phyloP scores from a whole-genome alignment of 805 yeast species.

The Schwanniomyces vanrijiae region DNA sequence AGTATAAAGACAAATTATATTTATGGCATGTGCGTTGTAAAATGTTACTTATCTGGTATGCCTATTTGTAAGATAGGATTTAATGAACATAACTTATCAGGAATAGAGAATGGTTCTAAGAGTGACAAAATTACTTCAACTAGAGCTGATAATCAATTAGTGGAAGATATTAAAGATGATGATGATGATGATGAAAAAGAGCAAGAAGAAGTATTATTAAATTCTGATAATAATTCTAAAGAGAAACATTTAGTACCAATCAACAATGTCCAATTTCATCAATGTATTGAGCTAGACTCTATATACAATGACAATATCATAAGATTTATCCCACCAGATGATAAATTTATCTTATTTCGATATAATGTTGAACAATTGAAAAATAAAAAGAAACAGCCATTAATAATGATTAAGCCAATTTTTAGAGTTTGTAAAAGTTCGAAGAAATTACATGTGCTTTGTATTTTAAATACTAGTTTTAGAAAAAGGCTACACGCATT shows the following conservation, averaged over 20 bases:
- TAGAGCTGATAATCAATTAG: conserved; percentile 11
- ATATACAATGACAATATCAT: conserved; percentile 68
- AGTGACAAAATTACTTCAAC: conserved; percentile 5
- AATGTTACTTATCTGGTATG: conserved; percentile 45
- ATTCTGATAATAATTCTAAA: background rate
- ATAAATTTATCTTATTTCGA: conserved; percentile 36
- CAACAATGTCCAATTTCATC: conserved; percentile 41
- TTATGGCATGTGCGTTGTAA: conserved; percentile 33
- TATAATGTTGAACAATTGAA: conserved; percentile 44
- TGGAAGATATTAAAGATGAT: conserved; percentile 6
- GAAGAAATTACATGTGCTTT: conserved; percentile 32
- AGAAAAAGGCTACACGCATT: conserved; percentile 35
- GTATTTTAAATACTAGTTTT: conserved; percentile 34
- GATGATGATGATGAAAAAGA: conserved; percentile 10
- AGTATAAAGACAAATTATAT: conserved; percentile 31
- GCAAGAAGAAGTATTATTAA: conserved; percentile 4
- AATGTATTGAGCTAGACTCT: conserved; percentile 76
- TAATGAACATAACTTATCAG: conserved; percentile 37
- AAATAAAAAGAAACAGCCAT: conserved; percentile 37
- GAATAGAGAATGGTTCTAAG: conserved; percentile 24
- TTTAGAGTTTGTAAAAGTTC: conserved; percentile 22
- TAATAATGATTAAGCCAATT: conserved; percentile 43
- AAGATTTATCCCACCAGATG: conserved; percentile 84
- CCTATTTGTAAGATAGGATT: conserved; percentile 42
- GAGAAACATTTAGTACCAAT: conserved; percentile 25